A percentile compares a stretch with the other conserved stretches of the same genome.
phyloP scores from a whole-genome alignment of 768 basidiomycete genomes.

The Panaeolus cyanescens region DNA sequence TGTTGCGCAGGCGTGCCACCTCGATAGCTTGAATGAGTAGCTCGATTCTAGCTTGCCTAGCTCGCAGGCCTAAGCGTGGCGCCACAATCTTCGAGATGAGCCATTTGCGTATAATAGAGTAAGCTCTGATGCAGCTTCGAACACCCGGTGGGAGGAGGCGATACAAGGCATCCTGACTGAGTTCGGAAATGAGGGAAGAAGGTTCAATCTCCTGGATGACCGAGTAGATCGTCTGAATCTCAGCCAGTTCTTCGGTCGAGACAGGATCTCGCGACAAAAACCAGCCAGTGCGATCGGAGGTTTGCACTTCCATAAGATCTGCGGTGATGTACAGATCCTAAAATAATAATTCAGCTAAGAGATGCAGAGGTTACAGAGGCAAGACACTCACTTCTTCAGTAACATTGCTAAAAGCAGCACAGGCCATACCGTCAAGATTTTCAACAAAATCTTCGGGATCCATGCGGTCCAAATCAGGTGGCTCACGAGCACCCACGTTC shows the following conservation, averaged over 20 bases:
- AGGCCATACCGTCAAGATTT: slow-evolving; percentile 75
- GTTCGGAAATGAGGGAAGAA: slow-evolving; percentile 70
- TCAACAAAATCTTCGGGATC: slow-evolving; percentile 74
- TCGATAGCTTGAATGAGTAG: slow-evolving; percentile 72
- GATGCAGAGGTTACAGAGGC: neutral
- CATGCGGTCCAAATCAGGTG: slow-evolving; percentile 66
- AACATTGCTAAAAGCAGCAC: slow-evolving; percentile 74
- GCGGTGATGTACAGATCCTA: slow-evolving; percentile 79
- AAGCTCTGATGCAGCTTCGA: slow-evolving; percentile 76
- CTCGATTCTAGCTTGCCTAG: slow-evolving; percentile 74
- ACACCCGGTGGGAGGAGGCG: slow-evolving; percentile 75
- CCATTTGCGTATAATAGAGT: slow-evolving; percentile 80
- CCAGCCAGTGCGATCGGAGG: slow-evolving; percentile 80
- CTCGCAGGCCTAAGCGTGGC: slow-evolving; percentile 60
- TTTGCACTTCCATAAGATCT: slow-evolving; percentile 82
- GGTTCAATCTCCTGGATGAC: slow-evolving; percentile 74
- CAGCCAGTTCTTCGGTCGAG: slow-evolving; percentile 60
- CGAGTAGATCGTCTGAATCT: slow-evolving; percentile 79
- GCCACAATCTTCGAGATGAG: slow-evolving; percentile 68
- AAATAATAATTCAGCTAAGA: slow-evolving; percentile 5
- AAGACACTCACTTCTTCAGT: slow-evolving; percentile 63
- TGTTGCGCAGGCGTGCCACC: slow-evolving; percentile 64
- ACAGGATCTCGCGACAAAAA: slow-evolving; percentile 60
- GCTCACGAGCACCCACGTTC: slow-evolving; percentile 44
- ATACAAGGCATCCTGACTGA: slow-evolving; percentile 69